phyloP scores from a whole-genome alignment of 805 yeast species.

The Maudiozyma turicensis region DNA sequence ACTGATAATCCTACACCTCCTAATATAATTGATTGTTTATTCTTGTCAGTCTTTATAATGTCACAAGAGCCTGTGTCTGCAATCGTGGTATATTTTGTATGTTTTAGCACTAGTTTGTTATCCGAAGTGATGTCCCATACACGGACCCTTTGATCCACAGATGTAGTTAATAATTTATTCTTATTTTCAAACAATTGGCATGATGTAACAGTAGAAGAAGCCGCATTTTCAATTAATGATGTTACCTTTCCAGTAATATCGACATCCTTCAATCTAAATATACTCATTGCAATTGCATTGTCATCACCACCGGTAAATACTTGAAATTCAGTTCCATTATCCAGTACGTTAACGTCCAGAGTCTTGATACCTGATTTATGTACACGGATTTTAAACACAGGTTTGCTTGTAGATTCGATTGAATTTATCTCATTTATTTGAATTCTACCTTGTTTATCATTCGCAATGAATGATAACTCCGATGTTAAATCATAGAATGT shows the following conservation, averaged over 20 bases:
- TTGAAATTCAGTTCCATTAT: slow-evolving; percentile 11
- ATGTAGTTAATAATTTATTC: slow-evolving; percentile 43
- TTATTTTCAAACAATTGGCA: slow-evolving; percentile 31
- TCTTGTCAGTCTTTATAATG: slow-evolving; percentile 22
- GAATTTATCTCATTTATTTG: neutral
- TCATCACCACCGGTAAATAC: slow-evolving; percentile 89
- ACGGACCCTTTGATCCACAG: slow-evolving; percentile 76
- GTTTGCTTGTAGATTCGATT: slow-evolving; percentile 16
- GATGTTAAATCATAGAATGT: slow-evolving; percentile 47
- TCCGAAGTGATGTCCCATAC: slow-evolving; percentile 42
- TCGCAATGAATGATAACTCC: slow-evolving; percentile 15
- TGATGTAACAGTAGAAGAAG: slow-evolving; percentile 79
- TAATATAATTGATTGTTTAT: slow-evolving; percentile 31
- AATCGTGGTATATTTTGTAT: slow-evolving; percentile 58
- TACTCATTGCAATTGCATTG: slow-evolving; percentile 49
- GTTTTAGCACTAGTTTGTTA: slow-evolving; percentile 23
- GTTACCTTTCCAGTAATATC: slow-evolving; percentile 8
- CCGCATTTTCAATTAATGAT: slow-evolving; percentile 46
- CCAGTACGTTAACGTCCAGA: slow-evolving; percentile 29
- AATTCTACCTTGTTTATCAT: slow-evolving; percentile 3
- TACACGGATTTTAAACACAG: slow-evolving; percentile 32
- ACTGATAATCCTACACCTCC: slow-evolving; percentile 81
- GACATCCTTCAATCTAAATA: slow-evolving; percentile 25
- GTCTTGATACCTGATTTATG: slow-evolving; percentile 85
- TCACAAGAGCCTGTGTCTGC: slow-evolving; percentile 84